A percentile compares a stretch with the other conserved stretches of the same genome.
Evolutionary conservation across 2,329 filamentous ascomycete species (phyloP).

Genomic region (Mariannaea elegans): DNA sequence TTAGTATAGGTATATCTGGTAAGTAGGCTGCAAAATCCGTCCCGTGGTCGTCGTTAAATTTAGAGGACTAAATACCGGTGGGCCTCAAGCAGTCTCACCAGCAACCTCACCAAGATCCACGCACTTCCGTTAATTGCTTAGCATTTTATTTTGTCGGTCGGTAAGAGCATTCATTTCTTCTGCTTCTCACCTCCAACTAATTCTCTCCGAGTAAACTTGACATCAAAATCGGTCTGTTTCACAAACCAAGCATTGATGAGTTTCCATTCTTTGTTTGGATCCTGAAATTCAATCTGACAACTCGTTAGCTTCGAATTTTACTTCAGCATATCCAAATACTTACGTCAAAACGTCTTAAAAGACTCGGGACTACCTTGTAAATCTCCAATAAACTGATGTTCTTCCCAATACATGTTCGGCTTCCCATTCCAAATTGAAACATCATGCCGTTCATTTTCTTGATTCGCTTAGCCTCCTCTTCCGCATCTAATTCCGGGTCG

Average conservation of each 20-base stretch:
- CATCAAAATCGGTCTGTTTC: constrained; percentile 65
- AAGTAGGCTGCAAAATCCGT: too few species aligned
- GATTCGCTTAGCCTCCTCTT: constrained; percentile 54
- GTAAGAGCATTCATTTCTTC: too few species aligned
- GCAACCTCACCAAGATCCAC: too few species aligned
- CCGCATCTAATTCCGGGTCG: constrained; percentile 48
- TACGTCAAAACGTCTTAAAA: constrained; percentile 36
- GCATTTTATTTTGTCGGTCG: too few species aligned
- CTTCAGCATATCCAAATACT: fast-evolving
- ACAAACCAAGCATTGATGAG: constrained; percentile 71
- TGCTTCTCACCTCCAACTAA: constrained; percentile 48
- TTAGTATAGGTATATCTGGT: too few species aligned
- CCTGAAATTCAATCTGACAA: constrained; percentile 61
- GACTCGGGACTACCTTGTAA: constrained; percentile 66
- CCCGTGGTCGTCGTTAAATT: too few species aligned
- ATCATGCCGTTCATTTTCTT: constrained; percentile 41
- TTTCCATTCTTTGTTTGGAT: constrained; percentile 65
- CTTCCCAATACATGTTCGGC: constrained; percentile 75
- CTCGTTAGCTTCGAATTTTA: constrained; percentile 3
- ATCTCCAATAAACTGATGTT: constrained; percentile 71
- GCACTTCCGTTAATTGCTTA: too few species aligned
- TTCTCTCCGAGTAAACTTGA: constrained; percentile 54
- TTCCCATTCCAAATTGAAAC: constrained; percentile 74
- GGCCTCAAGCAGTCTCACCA: too few species aligned
- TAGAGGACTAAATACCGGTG: too few species aligned